phyloP scores from a whole-genome alignment of 1,284 basidiomycete species.

The Cryptococcus sp. region DNA sequence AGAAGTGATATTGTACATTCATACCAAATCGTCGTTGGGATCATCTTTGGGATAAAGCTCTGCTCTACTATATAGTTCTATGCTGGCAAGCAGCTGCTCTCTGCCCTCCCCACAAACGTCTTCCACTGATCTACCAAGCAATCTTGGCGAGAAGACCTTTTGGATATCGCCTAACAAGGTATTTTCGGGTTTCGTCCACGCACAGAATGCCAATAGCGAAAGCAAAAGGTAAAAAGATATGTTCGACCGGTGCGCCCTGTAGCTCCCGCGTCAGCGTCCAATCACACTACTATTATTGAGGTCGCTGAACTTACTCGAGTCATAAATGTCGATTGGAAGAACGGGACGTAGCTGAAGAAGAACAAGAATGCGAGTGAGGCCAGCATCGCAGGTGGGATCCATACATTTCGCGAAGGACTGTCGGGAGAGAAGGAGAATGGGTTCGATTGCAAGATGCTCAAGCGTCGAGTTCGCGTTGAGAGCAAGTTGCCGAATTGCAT shows the following conservation, averaged over 20 bases:
- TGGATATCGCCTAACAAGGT: conserved; percentile 49
- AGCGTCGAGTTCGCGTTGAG: conserved; percentile 58
- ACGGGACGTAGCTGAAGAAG: conserved; percentile 62
- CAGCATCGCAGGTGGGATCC: conserved; percentile 58
- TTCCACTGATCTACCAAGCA: conserved; percentile 47
- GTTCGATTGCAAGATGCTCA: conserved; percentile 58
- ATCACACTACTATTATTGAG: not conserved
- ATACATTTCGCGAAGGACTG: conserved; percentile 47
- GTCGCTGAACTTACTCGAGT: conserved; percentile 51
- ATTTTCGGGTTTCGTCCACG: conserved; percentile 55
- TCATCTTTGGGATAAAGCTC: too few relatives aligned
- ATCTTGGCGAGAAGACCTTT: conserved; percentile 49
- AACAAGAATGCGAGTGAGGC: conserved; percentile 56
- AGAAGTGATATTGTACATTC: too few relatives aligned
- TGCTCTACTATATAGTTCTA: not conserved
- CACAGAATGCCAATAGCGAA: conserved; percentile 44
- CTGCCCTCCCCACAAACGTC: not conserved
- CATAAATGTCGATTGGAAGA: conserved; percentile 62
- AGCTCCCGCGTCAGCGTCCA: not conserved
- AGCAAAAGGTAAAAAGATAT: conserved; percentile 58
- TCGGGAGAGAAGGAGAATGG: conserved; percentile 48
- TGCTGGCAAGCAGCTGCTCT: not conserved
- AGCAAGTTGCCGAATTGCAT: conserved; percentile 68
- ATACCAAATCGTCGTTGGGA: too few relatives aligned
- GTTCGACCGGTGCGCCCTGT: conserved; percentile 57